Evolutionary conservation across 768 basidiomycete genomes (phyloP).

Genomic region (Leccinum fibrillosum): DNA sequence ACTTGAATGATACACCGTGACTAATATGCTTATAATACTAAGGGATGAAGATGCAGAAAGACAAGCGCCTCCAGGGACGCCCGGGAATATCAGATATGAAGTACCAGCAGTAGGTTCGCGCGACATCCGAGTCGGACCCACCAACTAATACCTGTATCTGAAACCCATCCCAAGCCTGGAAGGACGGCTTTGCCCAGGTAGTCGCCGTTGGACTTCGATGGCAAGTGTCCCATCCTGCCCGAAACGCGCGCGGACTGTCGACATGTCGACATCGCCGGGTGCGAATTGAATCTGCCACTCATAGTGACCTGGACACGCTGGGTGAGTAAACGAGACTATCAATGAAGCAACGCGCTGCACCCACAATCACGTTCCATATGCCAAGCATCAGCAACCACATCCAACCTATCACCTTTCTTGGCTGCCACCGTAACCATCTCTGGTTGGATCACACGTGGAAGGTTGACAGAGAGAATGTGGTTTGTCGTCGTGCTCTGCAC

Average conservation of each 20-base stretch:
- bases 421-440: slow-evolving; percentile 66
- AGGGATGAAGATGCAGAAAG: background rate
- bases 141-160: slow-evolving; percentile 25
- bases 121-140: background rate
- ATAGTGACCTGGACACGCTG: slow-evolving; percentile 45
- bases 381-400: slow-evolving; percentile 62
- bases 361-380: slow-evolving; percentile 57
- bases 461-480: slow-evolving; percentile 46
- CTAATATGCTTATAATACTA: slow-evolving; percentile 24
- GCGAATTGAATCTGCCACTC: slow-evolving; percentile 60
- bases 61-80: slow-evolving; percentile 4
- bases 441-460: slow-evolving; percentile 46
- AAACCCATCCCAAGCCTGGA: slow-evolving; percentile 27
- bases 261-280: slow-evolving; percentile 53
- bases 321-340: slow-evolving; percentile 4
- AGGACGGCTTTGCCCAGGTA: slow-evolving; percentile 24
- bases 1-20: slow-evolving; percentile 16
- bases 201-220: slow-evolving; percentile 40
- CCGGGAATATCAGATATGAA: background rate
- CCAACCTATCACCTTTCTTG: slow-evolving; percentile 54
- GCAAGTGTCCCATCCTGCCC: slow-evolving; percentile 44
- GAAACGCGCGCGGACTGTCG: slow-evolving; percentile 48
- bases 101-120: slow-evolving; percentile 1
- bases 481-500: slow-evolving; percentile 37
- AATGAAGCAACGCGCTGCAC: slow-evolving; percentile 21